Evolutionary conservation across 1,284 basidiomycete genomes (phyloP), one percentile per base, ranked within the genome.

Genomic region (Coniferiporia sulphurascens): DNA sequence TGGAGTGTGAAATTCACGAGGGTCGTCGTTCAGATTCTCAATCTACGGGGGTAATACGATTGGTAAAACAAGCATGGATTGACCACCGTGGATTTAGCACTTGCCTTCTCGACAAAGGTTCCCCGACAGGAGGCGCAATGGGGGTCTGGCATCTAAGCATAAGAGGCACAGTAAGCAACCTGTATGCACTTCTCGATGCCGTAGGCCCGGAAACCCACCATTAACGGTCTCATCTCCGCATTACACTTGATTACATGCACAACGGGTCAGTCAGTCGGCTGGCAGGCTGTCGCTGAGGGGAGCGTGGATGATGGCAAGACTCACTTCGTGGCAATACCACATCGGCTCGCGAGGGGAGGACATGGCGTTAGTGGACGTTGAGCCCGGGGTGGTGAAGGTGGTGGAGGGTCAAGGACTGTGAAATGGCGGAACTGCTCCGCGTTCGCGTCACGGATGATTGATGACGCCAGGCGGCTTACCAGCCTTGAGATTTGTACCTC

Each of bases 241-340:
- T 84, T 78, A 67, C 89, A 91, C 89, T 89, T 67, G 53, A 52
- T 62, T 58, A 55, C 36, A 59, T 62, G 48, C 38, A 43, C 49
- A 4, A 52, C 15, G 9, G 44, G 15, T 15, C 5, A 67, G 53
- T 53, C 22, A 58, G 34, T 55, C 52, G 61, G 34, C 51, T 36
- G 27, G 27, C 27, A 38, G 34, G 38, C 2, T 48, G 44, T 15
- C n/a, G 19, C 27, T 13, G 19, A 46, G 10, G n/a, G 1, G 43
- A 27, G 13, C 1, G 41, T 55, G 44, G 15, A 36, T 21, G 52
- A 5, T 5, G 5, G 27, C 27, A 36, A 35, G 6, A 72, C 77
- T 17, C 48, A 86, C 88, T 74, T 89, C 77, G 69, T 91, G 86
- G 63, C 89, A 91, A 67, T 77, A 91, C 89, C 89, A 91, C 67